Percentiles rank a stretch among this genome's conserved stretches.
These are phyloP conservation scores for Xylaria telfairii DNA, from an alignment of 495 filamentous ascomycete genomes.

Conservation along the genomic window DNA sequence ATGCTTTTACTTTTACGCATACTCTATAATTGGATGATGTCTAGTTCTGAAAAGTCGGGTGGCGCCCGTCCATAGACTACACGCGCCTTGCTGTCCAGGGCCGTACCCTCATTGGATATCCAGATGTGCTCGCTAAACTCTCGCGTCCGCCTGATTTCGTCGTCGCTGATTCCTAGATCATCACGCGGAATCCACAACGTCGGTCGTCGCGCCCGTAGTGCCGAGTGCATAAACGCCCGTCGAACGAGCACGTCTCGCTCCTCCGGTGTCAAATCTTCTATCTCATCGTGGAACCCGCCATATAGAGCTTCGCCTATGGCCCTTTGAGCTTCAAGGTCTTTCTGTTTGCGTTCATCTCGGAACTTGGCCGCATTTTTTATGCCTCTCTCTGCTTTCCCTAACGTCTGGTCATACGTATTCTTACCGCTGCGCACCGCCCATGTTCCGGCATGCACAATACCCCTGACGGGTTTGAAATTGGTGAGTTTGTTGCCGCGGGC, in stretches of 20 bases:
- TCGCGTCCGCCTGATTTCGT: conserved; percentile 81
- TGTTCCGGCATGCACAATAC: conserved; percentile 51
- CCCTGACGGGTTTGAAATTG: conserved; percentile 51
- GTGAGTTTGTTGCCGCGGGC: conserved; percentile 33
- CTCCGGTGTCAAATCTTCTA: conserved; percentile 92
- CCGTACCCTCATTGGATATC: conserved; percentile 92
- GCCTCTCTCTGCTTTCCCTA: conserved; percentile 48
- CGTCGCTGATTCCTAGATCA: conserved; percentile 87
- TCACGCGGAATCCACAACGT: conserved; percentile 95
- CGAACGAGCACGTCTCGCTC: conserved; percentile 87
- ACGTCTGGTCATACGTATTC: conserved; percentile 46
- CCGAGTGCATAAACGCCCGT: conserved; percentile 89
- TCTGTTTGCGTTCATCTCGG: conserved; percentile 47
- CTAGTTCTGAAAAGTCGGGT: conserved; percentile 90
- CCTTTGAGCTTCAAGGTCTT: conserved; percentile 71
- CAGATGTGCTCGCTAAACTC: conserved; percentile 83
- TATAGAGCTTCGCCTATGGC: conserved; percentile 80
- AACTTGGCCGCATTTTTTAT: conserved; percentile 45
- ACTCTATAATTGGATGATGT: conserved; percentile 79
- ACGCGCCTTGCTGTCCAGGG: conserved; percentile 79
- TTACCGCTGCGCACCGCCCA: conserved; percentile 56
- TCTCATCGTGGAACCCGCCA: conserved; percentile 83
- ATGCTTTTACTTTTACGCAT: background rate
- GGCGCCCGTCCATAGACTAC: conserved; percentile 90
- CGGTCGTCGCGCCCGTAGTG: conserved; percentile 82